Base-by-base conservation (phyloP, 2,329 filamentous ascomycete genomes). In the Diaporthe vexans region DNA sequence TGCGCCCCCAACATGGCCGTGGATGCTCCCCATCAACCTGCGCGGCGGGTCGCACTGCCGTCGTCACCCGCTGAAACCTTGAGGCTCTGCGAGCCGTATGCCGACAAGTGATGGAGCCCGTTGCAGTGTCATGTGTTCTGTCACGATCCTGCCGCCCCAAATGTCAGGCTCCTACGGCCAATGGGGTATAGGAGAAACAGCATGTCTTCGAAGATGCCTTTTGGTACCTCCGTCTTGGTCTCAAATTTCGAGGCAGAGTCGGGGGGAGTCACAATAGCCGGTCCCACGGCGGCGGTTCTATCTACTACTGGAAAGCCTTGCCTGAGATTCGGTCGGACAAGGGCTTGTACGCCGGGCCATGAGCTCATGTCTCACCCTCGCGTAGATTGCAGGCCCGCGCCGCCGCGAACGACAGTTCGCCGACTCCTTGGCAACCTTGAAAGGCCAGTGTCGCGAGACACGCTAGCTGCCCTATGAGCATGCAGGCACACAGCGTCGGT, bases 51-150 rank as follows among this genome's bases (percentile, higher is more conserved):
- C 63, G n/a, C 48, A 68, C 48, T 68, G 63, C 63, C 63, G 63
- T 54, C 48, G 48, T 68, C 63, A 52, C 63, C 63, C 63, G 21
- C 63, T 54, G 46, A 29, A 21, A 68, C 63, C 13, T 29, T 68
- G 63, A 68, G 63, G 63, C 63, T 68, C 63, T 54, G 63, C 63
- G 63, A 68, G 63, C 48, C 48, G 21, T 68, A 40, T 52, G 33
- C 46, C 63, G 33, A 68, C 33, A 68, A 68, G 9, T 51, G 33
- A 54, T 15, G 9, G 15, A 26, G 15, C 63, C 33, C 51, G 46
- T n/a, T 40, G 63, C 8, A 26, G 48, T 52, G 48, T 21, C 21
- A 40, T 37, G 35, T 37, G 29, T 37, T 46, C 3, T 13, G 15
- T 43, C 40, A 68, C 63, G 48, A 68, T 54, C 63, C 63, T 68